Percentiles rank a stretch among this genome's conserved stretches.
Conservation (phyloP, 148 eudicot genomes). For the Rhododendron ferrugineum region DNA sequence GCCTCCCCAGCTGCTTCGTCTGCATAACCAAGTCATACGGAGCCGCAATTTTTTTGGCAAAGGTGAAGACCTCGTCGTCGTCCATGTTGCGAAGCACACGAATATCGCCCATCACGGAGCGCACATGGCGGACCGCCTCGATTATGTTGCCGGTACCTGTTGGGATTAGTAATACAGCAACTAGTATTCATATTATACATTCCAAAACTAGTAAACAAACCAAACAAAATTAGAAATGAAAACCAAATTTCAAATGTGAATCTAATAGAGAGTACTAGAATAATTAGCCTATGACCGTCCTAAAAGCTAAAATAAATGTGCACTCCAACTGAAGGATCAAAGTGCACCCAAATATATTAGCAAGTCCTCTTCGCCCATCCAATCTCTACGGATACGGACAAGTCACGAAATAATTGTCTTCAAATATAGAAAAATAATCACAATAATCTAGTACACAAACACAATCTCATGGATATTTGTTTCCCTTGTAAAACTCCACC, state of each 20-base stretch:
- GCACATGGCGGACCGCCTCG: constrained; percentile 76
- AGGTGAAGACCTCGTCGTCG: constrained; percentile 79
- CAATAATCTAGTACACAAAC: neutral
- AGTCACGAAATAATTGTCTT: neutral
- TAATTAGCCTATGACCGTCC: neutral
- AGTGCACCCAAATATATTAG: neutral
- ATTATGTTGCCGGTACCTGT: constrained; percentile 61
- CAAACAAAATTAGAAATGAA: neutral
- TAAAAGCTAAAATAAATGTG: neutral
- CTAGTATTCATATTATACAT: neutral
- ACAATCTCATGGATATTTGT: neutral
- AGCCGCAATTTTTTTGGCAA: constrained; percentile 61
- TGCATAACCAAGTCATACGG: constrained; percentile 84
- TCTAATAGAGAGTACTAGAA: neutral
- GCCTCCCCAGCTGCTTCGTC: constrained; percentile 81
- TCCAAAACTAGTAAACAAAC: neutral
- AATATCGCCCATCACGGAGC: constrained; percentile 76
- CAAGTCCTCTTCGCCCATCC: neutral
- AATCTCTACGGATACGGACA: neutral
- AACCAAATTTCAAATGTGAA: neutral
- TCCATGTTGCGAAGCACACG: constrained; percentile 72
- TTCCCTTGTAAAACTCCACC: neutral
- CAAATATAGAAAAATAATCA: neutral
- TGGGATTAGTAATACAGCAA: neutral
- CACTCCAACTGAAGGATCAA: neutral